Evolutionary conservation across 139 green algal species (phyloP).

Genomic region (Coccomyxa sp.): DNA sequence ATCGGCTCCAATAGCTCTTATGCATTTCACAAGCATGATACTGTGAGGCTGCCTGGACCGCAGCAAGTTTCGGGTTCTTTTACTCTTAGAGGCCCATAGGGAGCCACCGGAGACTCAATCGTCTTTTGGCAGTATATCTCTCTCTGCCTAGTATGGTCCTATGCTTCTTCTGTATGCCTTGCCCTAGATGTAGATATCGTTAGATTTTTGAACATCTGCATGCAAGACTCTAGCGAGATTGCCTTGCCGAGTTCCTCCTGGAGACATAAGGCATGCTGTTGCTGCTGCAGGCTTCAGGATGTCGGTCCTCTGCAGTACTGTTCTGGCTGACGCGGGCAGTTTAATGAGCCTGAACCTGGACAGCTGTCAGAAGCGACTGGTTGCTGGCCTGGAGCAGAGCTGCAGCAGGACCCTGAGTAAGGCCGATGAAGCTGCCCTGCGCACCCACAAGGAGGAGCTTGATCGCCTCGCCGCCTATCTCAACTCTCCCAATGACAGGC

Average conservation of each 20-base stretch:
- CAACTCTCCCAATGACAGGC: not conserved
- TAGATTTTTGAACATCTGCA: not conserved
- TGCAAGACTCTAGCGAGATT: not conserved
- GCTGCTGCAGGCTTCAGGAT: not conserved
- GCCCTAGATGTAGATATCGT: no score
- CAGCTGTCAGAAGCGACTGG: not conserved
- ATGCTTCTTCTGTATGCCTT: no score
- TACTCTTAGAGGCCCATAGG: not conserved
- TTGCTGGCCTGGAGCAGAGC: not conserved
- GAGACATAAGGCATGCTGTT: not conserved
- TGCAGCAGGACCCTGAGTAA: not conserved
- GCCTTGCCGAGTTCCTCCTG: not conserved
- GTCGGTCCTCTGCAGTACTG: not conserved
- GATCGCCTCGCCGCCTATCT: not conserved
- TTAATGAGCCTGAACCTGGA: not conserved
- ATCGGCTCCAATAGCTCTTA: not conserved
- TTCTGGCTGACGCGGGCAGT: not conserved
- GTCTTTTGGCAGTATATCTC: not conserved
- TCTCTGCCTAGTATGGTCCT: no score
- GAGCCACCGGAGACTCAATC: not conserved
- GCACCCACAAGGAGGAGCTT: not conserved
- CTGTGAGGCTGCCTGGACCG: not conserved
- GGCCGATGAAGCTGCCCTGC: no score
- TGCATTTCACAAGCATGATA: not conserved
- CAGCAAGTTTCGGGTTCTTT: not conserved